Conservation (phyloP, 352 stramenopile genomes). For the Pythium aquatile region DNA sequence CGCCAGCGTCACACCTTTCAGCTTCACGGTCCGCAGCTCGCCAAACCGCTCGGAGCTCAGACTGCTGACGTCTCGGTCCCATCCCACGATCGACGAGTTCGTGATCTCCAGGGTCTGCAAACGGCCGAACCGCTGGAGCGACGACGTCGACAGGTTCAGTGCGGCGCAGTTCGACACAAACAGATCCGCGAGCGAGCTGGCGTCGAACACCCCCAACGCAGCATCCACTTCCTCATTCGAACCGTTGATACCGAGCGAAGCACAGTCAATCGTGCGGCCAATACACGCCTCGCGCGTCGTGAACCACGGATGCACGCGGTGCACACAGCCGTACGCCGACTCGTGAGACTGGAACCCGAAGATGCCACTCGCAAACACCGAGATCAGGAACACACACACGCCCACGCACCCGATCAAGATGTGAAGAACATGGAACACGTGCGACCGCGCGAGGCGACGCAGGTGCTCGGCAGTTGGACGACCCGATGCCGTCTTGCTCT, state of each 20-base stretch:
- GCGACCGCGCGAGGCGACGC: too few relatives aligned
- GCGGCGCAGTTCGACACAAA: slow-evolving; percentile 6
- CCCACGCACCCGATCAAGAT: not conserved
- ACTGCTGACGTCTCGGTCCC: not conserved
- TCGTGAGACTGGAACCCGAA: slow-evolving; percentile 2
- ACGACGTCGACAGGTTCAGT: slow-evolving; percentile 6
- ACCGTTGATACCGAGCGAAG: not conserved
- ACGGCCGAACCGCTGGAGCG: not conserved
- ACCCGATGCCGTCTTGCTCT: too few relatives aligned
- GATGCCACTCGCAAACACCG: not conserved
- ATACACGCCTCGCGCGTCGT: slow-evolving; percentile 12
- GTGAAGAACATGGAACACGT: not conserved
- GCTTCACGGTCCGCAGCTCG: slow-evolving; percentile 12
- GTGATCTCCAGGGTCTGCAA: slow-evolving; percentile 12
- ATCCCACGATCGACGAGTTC: slow-evolving; percentile 8
- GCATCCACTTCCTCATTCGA: not conserved
- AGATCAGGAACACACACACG: not conserved
- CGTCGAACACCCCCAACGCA: not conserved
- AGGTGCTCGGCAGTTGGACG: too few relatives aligned
- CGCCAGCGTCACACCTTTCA: slow-evolving; percentile 4
- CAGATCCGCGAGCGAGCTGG: slow-evolving; percentile 7
- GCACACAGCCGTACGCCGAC: slow-evolving; percentile 3
- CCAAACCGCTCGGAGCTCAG: slow-evolving; percentile 1
- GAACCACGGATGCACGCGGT: slow-evolving; percentile 22
- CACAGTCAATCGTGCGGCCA: slow-evolving; percentile 12